phyloP scores from a whole-genome alignment of 148 eudicot genomes.

The Spergularia marina region DNA sequence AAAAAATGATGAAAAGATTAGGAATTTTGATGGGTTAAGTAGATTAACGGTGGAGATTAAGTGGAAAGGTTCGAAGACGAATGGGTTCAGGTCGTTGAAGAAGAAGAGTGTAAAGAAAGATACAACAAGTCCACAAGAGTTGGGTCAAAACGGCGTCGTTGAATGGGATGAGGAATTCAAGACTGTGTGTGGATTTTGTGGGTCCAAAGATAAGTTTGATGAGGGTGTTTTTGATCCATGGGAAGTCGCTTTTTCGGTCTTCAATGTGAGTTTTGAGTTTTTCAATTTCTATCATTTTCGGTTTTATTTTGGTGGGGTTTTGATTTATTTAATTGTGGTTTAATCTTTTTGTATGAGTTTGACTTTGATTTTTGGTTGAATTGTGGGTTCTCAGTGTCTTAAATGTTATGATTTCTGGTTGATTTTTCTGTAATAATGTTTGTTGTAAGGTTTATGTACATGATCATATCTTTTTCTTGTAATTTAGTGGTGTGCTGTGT shows the following conservation, averaged over 20 bases:
- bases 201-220: constrained; percentile 32
- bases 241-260: constrained; percentile 48
- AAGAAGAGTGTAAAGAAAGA: constrained; percentile 45
- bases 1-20: background rate
- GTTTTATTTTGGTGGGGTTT: background rate
- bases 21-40: constrained; percentile 16
- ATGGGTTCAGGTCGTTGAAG: constrained; percentile 47
- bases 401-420: constrained; percentile 3
- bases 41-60: constrained; percentile 56
- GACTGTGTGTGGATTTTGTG: constrained; percentile 43
- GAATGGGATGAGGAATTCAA: constrained; percentile 59
- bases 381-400: background rate
- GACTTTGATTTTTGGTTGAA: constrained; percentile 9
- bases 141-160: constrained; percentile 50
- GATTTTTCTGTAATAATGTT: background rate
- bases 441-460: background rate
- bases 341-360: background rate
- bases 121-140: constrained; percentile 37
- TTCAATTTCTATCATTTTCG: background rate
- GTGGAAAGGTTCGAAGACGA: constrained; percentile 69
- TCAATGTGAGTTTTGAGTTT: constrained; percentile 70
- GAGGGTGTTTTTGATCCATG: constrained; percentile 53
- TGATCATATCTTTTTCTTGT: background rate
- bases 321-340: background rate
- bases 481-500: background rate